These are phyloP conservation scores for Lentinula boryana DNA, from an alignment of 768 basidiomycete genomes.

Conservation along the genomic window DNA sequence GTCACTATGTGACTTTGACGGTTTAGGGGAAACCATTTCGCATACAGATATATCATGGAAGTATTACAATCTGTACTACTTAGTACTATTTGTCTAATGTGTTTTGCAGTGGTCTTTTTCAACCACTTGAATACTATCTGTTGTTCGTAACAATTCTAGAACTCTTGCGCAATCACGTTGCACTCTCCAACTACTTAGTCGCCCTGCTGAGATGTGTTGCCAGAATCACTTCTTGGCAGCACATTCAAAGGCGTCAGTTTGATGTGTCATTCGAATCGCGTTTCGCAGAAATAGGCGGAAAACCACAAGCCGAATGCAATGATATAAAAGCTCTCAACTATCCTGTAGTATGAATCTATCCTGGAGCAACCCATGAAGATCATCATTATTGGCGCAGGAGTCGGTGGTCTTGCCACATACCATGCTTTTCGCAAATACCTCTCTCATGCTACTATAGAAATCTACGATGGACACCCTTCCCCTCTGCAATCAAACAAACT, in stretches of 20 bases:
- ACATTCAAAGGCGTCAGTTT: no score
- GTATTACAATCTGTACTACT: no score
- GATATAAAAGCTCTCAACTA: not conserved
- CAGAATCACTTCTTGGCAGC: no score
- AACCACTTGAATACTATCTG: no score
- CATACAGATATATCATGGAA: slow-evolving; percentile 33
- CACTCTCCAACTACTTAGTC: no score
- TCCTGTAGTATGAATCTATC: not conserved
- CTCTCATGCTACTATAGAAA: not conserved
- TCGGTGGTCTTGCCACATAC: slow-evolving; percentile 2
- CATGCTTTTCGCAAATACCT: slow-evolving; percentile 2
- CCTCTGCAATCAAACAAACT: not conserved
- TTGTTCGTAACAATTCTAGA: no score
- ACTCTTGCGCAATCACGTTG: no score
- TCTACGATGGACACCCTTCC: slow-evolving; percentile 3
- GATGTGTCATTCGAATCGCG: no score
- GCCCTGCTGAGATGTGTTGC: no score
- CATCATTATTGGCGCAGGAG: slow-evolving; percentile 2
- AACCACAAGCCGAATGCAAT: not conserved
- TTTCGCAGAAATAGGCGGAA: no score
- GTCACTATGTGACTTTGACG: slow-evolving; percentile 80
- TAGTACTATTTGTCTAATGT: no score
- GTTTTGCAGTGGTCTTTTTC: no score
- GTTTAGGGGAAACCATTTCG: slow-evolving; percentile 79
- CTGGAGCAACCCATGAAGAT: not conserved